A percentile compares a stretch with the other conserved stretches of the same genome.
These are phyloP conservation scores for Paxillus ammoniavirescens DNA, from an alignment of 768 basidiomycete species.

Conservation along the genomic window DNA sequence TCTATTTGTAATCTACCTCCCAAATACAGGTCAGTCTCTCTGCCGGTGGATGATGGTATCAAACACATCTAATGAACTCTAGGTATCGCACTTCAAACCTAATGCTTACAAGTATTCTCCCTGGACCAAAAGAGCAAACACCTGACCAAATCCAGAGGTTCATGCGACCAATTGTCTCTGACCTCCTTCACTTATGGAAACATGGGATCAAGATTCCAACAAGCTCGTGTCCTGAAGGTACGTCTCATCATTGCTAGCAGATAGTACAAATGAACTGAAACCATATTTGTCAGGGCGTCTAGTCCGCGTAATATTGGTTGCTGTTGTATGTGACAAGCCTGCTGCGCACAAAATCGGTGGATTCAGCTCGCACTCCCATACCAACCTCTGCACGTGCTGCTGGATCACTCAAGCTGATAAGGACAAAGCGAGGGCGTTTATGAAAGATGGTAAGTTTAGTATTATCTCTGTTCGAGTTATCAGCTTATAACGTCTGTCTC, in stretches of 20 bases:
- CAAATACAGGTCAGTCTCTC: conserved; percentile 20
- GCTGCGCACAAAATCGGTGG: conserved; percentile 16
- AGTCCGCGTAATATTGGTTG: conserved; percentile 31
- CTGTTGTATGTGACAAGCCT: conserved; percentile 37
- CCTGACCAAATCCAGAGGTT: too few species aligned
- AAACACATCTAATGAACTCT: neutral
- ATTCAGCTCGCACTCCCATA: conserved; percentile 31
- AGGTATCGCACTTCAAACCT: conserved; percentile 29
- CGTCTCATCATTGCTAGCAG: too few species aligned
- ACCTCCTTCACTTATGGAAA: too few species aligned
- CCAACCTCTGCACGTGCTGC: conserved; percentile 32
- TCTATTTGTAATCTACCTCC: conserved; percentile 31
- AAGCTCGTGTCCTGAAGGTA: too few species aligned
- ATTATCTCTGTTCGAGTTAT: too few species aligned
- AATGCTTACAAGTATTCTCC: conserved; percentile 5
- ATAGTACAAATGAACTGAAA: too few species aligned
- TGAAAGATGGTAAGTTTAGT: conserved; percentile 12
- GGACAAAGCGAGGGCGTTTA: conserved; percentile 17
- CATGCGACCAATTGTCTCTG: too few species aligned
- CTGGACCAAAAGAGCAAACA: too few species aligned
- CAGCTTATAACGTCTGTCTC: too few species aligned
- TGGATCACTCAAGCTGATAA: conserved; percentile 30
- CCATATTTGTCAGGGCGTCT: conserved; percentile 12
- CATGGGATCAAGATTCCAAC: too few species aligned
- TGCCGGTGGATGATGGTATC: neutral